Base-by-base conservation (phyloP, 2,329 filamentous ascomycete species). In the Penicillium psychrosexuale region DNA sequence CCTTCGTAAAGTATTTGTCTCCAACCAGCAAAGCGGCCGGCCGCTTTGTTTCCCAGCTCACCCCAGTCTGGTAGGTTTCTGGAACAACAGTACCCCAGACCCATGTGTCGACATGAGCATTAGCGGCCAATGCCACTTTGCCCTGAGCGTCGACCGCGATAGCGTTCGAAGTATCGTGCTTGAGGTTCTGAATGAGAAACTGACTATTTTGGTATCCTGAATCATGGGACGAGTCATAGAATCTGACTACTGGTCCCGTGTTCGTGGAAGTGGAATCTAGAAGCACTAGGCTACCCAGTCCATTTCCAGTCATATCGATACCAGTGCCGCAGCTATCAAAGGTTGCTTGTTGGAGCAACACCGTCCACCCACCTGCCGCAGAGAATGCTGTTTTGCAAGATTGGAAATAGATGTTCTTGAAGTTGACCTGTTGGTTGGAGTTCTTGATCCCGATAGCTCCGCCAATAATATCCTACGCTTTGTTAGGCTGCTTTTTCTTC, bases 311-410 rank as follows among this genome's bases (percentile, higher is more conserved):
- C 61, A 67, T 68, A 47, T 70, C 63, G 40, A 71, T 62, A n/a
- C 66, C 66, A 8, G 58, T 62, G 7, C 61, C 62, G 17, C 60
- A 69, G 7, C 55, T 63, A 17, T 68, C 62, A 24, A 73, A 72
- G 1, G 47, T 60, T 8, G 63, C 67, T 5, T 61, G 51, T 28
- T 69, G 63, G 4, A 69, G 54, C 2, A 70, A 59, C 2, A 66
- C 63, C 4, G 65, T 66, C 44, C 58, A 67, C 37, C 68, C 69
- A 12, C 67, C 68, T 2, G 60, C 75, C 0, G 75, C 76, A 7
- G 57, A 37, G 42, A 87, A 76, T 0, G 74, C 68, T 2, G 77
- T 78, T 3, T 79, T 81, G 64, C 85, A 87, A 61, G 84, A 85
- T 56, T 77, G 80, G 71, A 85, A 88, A 65, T 76, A 81, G 34